Evolutionary conservation across 2,329 filamentous ascomycete species (phyloP), one percentile per base, ranked within the genome.

Genomic region (Hortaea werneckii): DNA sequence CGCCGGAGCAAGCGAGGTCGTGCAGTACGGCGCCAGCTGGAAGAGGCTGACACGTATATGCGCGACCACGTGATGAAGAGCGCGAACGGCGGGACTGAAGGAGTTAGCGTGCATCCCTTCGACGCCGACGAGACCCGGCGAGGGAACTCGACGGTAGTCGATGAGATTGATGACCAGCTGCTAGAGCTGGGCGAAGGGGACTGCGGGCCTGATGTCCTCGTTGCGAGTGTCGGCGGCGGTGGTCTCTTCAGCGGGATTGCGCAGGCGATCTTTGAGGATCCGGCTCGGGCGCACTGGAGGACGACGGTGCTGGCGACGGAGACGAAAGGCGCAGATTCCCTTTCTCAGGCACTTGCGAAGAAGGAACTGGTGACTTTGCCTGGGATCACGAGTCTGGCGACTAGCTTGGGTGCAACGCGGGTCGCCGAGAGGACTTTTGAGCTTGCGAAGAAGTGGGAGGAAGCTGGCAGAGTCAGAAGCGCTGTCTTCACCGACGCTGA

Each of bases 141-240:
- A 37, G 83, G 83, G 11, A 76, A 81, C 48, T 66, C 72, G 5
- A 78, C 71, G 20, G 66, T 86, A 13, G 69, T 85, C 44, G 68
- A 75, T 47, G 74, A 76, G 56, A 63, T 75, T 27, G 56, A 59
- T 12, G 49, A 60, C 1, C 68, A 75, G 51, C 57, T 73, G 30
- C 37, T 50, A 48, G 63, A 50, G 35, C 48, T 60, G 41, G 60
- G 58, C 6, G 58, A 58, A 29, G 64, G 66, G 3, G 57, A 58
- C 29, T 64, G 66, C 3, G 68, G 70, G 7, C 74, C 85, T 3
- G 81, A 88, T 56, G 83, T 75, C 3, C 72, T 94, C 9, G 75
- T 92, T 39, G 90, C 85, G 65, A 83, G 75, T 48, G 85, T 89
- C 34, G 87, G 87, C 5, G 87, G 87, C 7, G 87, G 87, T 11